phyloP scores from a whole-genome alignment of 2,329 filamentous ascomycete species.

The Penicillium sp. region DNA sequence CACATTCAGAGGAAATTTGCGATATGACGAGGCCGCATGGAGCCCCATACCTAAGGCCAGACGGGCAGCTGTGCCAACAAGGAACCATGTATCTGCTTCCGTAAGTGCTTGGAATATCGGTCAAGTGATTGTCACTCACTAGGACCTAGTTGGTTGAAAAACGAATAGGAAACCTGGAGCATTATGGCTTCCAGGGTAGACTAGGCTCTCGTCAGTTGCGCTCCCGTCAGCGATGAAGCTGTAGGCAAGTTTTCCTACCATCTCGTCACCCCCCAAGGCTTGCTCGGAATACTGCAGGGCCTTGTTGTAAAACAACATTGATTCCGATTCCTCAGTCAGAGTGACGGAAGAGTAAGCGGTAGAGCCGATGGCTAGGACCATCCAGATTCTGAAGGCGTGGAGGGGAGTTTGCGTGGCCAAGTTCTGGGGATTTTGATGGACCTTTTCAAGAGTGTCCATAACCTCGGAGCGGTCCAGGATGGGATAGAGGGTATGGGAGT shows the following conservation, averaged over 20 bases:
- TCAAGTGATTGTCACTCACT: conserved; percentile 32
- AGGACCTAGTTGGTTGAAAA: conserved; percentile 51
- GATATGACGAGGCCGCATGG: conserved; percentile 41
- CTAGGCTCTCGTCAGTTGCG: conserved; percentile 17
- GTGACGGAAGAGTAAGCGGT: conserved; percentile 48
- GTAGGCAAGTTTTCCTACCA: conserved; percentile 31
- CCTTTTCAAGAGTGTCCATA: conserved; percentile 1
- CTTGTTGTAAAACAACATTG: conserved; percentile 46
- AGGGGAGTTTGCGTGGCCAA: conserved; percentile 31
- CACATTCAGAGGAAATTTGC: conserved; percentile 33
- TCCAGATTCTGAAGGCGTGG: conserved; percentile 48
- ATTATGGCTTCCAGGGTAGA: conserved; percentile 48
- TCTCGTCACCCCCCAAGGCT: conserved; percentile 41
- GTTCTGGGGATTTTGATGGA: neutral
- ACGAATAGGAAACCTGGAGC: conserved; percentile 51
- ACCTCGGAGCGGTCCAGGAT: conserved; percentile 43
- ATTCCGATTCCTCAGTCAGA: conserved; percentile 47
- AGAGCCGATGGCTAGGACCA: conserved; percentile 51
- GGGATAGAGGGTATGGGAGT: conserved; percentile 51
- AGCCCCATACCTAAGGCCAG: conserved; percentile 48
- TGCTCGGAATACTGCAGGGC: conserved; percentile 46
- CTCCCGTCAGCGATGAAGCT: neutral
- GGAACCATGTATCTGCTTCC: conserved; percentile 47
- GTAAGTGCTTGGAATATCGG: neutral
- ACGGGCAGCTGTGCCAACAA: conserved; percentile 48